These are phyloP conservation scores for Encephalitozoon romaleae DNA, from an alignment of 371 early-diverging fungal species.

Conservation along the genomic window DNA sequence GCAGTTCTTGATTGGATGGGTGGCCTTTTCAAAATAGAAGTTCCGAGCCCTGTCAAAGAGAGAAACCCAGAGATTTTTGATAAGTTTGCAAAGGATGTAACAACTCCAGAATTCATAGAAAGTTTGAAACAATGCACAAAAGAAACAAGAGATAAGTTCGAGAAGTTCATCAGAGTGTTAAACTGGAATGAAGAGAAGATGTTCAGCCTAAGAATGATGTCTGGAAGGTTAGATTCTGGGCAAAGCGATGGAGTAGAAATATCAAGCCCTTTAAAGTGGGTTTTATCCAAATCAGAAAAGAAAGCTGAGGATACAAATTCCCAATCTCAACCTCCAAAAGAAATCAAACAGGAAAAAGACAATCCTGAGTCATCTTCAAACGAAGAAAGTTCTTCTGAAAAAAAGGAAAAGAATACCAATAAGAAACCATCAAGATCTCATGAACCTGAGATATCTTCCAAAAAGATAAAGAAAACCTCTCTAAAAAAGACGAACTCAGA, in stretches of 20 bases:
- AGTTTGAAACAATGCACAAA: constrained; percentile 2
- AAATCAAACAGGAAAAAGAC: background rate
- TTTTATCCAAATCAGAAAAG: background rate
- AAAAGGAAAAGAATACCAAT: background rate
- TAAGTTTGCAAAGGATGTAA: constrained; percentile 6
- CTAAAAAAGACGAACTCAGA: background rate
- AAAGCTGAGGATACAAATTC: background rate
- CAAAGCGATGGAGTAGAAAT: background rate
- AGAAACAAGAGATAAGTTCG: background rate
- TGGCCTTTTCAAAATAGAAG: background rate
- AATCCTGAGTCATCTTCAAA: background rate
- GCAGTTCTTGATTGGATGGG: background rate
- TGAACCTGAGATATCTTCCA: background rate
- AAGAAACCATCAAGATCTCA: background rate
- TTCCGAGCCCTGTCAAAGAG: constrained; percentile 1
- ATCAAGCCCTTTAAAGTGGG: background rate
- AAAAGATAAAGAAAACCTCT: background rate
- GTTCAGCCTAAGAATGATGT: background rate
- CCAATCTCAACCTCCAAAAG: background rate
- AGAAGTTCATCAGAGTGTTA: background rate
- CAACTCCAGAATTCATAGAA: background rate
- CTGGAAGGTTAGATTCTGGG: background rate
- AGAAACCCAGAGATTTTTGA: background rate
- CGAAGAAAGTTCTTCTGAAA: background rate
- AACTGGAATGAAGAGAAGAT: background rate